phyloP scores from a whole-genome alignment of 805 yeast genomes.

The Wickerhamiella alocasiicola region DNA sequence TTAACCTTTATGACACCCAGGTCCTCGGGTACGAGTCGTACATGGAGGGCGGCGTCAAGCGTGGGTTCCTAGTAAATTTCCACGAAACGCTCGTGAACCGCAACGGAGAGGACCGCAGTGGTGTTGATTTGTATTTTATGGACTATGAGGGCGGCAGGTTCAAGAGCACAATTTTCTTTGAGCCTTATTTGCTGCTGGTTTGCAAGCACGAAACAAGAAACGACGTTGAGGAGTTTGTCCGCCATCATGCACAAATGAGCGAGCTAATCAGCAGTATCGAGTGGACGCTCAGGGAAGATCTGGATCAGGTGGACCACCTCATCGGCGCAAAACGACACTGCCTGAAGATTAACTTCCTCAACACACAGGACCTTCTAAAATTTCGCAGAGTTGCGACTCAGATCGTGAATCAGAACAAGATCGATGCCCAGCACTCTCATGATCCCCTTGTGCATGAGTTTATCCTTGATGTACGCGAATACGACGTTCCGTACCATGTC shows the following conservation, averaged over 20 bases:
- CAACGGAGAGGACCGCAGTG: slow-evolving; percentile 58
- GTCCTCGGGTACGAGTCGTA: slow-evolving; percentile 80
- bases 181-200: slow-evolving; percentile 74
- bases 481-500: slow-evolving; percentile 94
- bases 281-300: slow-evolving; percentile 62
- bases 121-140: slow-evolving; percentile 85
- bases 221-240: slow-evolving; percentile 69
- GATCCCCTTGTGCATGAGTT: slow-evolving; percentile 34
- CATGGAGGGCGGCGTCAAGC: slow-evolving; percentile 54
- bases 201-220: slow-evolving; percentile 42
- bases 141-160: slow-evolving; percentile 96
- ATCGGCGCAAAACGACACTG: slow-evolving; percentile 58
- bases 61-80: slow-evolving; percentile 93
- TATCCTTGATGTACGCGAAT: slow-evolving; percentile 76
- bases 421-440: slow-evolving; percentile 33
- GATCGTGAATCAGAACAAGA: slow-evolving; percentile 54
- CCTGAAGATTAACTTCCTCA: slow-evolving; percentile 60
- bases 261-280: slow-evolving; percentile 52
- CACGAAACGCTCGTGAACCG: slow-evolving; percentile 55
- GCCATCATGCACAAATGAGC: slow-evolving; percentile 5
- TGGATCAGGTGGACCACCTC: slow-evolving; percentile 73
- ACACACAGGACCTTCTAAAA: slow-evolving; percentile 55
- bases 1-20: slow-evolving; percentile 30
- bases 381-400: slow-evolving; percentile 65
- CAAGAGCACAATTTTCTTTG: slow-evolving; percentile 68